Base-by-base conservation (phyloP, 257 asterid species). In the Solanum pimpinellifolium region DNA sequence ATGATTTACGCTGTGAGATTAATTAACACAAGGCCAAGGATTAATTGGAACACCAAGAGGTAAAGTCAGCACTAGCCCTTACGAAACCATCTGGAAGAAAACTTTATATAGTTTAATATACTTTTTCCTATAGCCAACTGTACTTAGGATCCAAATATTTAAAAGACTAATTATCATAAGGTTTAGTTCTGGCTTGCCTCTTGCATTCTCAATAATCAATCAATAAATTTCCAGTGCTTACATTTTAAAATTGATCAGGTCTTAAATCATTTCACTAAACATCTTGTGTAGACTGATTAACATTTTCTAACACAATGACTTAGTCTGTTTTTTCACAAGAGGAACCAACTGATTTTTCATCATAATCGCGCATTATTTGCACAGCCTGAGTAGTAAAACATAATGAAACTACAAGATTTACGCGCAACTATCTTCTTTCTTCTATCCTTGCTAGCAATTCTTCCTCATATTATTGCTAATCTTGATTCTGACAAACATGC, bases 401-500 rank as follows among this genome's bases (percentile, higher is more conserved):
- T 90, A 90, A 94, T 94, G 98, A 91, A 90, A 74, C 87, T 88
- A 87, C 86, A 46, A 59, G 82, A 73, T 83, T 35, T 75, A 37
- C 52, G 88, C 20, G 80, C 91, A 68, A 86, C 87, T 15, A 25
- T 91, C 37, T 62, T 91, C 21, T 62, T 16, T 56, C 27, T 93
- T 41, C 39, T 91, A 15, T 87, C 94, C 35, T 87, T 92, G 2
- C 89, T 91, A 20, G 83, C 88, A 35, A 42, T 83, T 83, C 83
- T 87, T 42, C 89, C 88, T 4, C 84, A 62, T 66, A 84, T 82
- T 87, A 85, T 37, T 69, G 91, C 94, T 27, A 93, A 91, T 88
- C 93, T 95, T 21, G 88, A 78, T 73, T 93, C 99, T 2, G 99
- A 96, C 88, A 87, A 86, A 75, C 89, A 78, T 18, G 98, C 97